A percentile compares a stretch with the other conserved stretches of the same genome.
phyloP scores from a whole-genome alignment of 495 filamentous ascomycete genomes.

The Usnea hakonensis region DNA sequence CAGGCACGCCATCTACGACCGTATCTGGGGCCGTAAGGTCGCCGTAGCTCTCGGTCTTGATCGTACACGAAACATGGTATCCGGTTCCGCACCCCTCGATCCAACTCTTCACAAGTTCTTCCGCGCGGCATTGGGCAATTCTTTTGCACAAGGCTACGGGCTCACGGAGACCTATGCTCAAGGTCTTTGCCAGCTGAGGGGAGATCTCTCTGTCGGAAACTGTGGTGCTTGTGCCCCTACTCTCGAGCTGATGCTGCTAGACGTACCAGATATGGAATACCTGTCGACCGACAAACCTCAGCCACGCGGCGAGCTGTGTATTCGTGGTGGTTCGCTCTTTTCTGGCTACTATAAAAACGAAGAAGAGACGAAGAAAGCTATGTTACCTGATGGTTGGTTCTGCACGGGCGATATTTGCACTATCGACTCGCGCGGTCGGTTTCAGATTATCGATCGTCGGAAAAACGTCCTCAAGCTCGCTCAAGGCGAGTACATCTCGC shows the following conservation, averaged over 20 bases:
- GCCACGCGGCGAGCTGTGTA: slow-evolving; percentile 82
- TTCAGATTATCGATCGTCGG: slow-evolving; percentile 88
- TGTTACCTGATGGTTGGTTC: slow-evolving; percentile 93
- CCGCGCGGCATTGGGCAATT: slow-evolving; percentile 68
- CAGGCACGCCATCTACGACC: slow-evolving; percentile 80
- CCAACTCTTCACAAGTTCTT: slow-evolving; percentile 83
- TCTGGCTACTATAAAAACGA: slow-evolving; percentile 79
- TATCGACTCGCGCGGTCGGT: slow-evolving; percentile 76
- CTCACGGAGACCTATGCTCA: slow-evolving; percentile 92
- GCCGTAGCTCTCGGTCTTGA: slow-evolving; percentile 73
- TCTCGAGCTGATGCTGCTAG: slow-evolving; percentile 72
- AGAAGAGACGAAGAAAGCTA: slow-evolving; percentile 73
- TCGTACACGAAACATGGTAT: slow-evolving; percentile 63
- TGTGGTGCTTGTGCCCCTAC: slow-evolving; percentile 63
- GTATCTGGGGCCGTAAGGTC: slow-evolving; percentile 89
- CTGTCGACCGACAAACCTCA: slow-evolving; percentile 82
- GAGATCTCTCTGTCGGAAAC: slow-evolving; percentile 71
- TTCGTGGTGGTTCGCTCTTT: slow-evolving; percentile 75
- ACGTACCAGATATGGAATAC: slow-evolving; percentile 95
- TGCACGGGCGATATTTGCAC: slow-evolving; percentile 84
- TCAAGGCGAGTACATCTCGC: slow-evolving; percentile 96
- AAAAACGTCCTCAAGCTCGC: slow-evolving; percentile 98
- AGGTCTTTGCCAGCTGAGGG: slow-evolving; percentile 54
- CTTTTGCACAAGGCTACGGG: slow-evolving; percentile 85
- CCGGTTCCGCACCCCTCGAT: slow-evolving; percentile 86